Conservation (phyloP, 345 rosid species). For the Pistacia integerrima region DNA sequence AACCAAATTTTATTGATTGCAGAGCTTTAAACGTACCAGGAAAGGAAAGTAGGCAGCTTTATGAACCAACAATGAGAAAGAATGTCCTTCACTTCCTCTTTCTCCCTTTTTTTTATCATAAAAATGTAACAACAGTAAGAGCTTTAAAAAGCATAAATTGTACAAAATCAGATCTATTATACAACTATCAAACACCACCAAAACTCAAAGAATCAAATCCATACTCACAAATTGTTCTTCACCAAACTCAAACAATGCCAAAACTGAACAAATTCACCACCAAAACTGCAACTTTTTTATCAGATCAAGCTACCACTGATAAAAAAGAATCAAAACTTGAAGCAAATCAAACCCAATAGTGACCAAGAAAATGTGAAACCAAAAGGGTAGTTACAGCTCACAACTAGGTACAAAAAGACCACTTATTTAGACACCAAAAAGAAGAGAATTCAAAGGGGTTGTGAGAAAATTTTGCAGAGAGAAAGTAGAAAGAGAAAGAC, state of each 20-base stretch:
- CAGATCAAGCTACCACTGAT: conserved; percentile 26
- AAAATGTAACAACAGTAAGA: conserved; percentile 19
- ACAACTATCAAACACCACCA: conserved; percentile 12
- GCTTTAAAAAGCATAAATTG: conserved; percentile 1
- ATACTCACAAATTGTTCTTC: conserved; percentile 2
- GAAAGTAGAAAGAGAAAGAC: conserved; percentile 23
- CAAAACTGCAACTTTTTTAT: conserved; percentile 12
- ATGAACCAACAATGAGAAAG: conserved; percentile 7
- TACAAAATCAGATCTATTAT: conserved; percentile 37
- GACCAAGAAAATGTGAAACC: not conserved
- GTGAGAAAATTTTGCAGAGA: conserved; percentile 15
- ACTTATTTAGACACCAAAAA: conserved; percentile 11
- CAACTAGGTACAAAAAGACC: conserved; percentile 12
- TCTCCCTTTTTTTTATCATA: conserved; percentile 18
- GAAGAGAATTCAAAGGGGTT: conserved; percentile 18
- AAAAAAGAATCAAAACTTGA: not conserved
- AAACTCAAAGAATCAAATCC: not conserved
- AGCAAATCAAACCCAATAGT: not conserved
- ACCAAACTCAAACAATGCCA: not conserved
- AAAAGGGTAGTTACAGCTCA: not conserved
- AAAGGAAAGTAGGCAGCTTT: conserved; percentile 13
- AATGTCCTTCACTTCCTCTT: conserved; percentile 10
- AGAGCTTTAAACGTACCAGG: conserved; percentile 6
- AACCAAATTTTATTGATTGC: not conserved
- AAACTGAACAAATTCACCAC: conserved; percentile 12